Evolutionary conservation across 495 filamentous ascomycete species (phyloP).

Genomic region (Hyaloscypha bicolor): DNA sequence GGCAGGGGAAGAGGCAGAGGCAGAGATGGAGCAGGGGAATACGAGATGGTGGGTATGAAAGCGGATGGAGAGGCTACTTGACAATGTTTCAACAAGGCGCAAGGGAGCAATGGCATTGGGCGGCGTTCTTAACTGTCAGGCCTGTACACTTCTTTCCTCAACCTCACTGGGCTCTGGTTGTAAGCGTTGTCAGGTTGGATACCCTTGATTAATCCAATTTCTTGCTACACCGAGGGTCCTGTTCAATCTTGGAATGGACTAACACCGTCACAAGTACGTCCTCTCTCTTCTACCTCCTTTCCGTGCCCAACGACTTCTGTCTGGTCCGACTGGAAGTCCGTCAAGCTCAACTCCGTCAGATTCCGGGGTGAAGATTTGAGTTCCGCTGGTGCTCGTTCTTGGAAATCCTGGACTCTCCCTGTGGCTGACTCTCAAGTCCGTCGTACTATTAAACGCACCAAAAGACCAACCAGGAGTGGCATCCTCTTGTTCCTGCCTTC

Average conservation of each 20-base stretch:
- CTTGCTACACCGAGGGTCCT: neutral
- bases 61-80: conserved; percentile 27
- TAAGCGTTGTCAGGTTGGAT: neutral
- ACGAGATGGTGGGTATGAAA: conserved; percentile 79
- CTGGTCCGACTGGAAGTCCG: conserved; percentile 31
- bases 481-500: neutral
- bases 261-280: conserved; percentile 17
- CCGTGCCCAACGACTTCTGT: conserved; percentile 21
- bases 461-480: neutral
- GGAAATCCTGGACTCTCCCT: conserved; percentile 13
- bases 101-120: conserved; percentile 17
- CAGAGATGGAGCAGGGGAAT: conserved; percentile 66
- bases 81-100: conserved; percentile 10
- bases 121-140: conserved; percentile 17
- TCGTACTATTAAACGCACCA: neutral
- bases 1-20: conserved; percentile 54
- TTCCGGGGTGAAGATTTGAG: conserved; percentile 26
- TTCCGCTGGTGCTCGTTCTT: conserved; percentile 29
- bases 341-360: conserved; percentile 30
- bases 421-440: conserved; percentile 3
- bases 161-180: conserved; percentile 6
- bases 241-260: neutral
- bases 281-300: conserved; percentile 21
- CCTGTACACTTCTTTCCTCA: conserved; percentile 15
- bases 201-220: conserved; percentile 10